Base-by-base conservation (phyloP, 2,329 filamentous ascomycete genomes). In the Pestalotiopsis sp. region DNA sequence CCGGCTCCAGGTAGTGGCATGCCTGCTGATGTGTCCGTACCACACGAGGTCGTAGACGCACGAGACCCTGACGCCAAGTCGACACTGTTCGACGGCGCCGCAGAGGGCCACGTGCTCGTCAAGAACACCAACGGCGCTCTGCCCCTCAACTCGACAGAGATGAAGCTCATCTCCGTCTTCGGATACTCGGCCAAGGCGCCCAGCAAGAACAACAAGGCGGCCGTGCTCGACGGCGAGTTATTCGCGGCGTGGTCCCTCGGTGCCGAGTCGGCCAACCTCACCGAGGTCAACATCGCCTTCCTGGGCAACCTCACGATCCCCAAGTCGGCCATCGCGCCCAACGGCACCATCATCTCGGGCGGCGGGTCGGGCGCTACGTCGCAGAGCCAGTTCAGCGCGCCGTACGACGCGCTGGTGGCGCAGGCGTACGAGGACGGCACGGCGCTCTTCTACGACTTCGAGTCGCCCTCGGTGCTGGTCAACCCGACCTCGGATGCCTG, bases 401-500 rank as follows among this genome's bases (percentile, higher is more conserved):
- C 82, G 4, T 78, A 80, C 36, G 78, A 81, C 68, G 81, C 82
- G 0, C 71, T 83, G 25, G 77, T 80, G 25, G 73, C 78, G 17
- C 79, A 77, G 45, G 80, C 77, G 0, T 78, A 78, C 52, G 71
- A 81, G n/a, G 84, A 87, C 69, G 80, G 78, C 59, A 84, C 84
- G 0, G 75, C 76, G 1, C 72, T 87, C 0, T 80, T 79, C 70
- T 85, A 81, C 77, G 84, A 87, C 72, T 81, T 84, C 68, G 73
- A 75, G 4, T 79, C 78, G 0, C 73, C 70, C 1, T 73, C 78
- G 7, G 82, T 83, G 0, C 59, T 75, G 1, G 80, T 84, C 3
- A 76, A 81, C 58, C 72, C 75, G 17, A 77, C 45, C 5, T 76
- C 81, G 7, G 82, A 92, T 75, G 80, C 92, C 17, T 92, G 91